Base-by-base conservation (phyloP, 1,284 basidiomycete species). In the Cryptococcus sp. region DNA sequence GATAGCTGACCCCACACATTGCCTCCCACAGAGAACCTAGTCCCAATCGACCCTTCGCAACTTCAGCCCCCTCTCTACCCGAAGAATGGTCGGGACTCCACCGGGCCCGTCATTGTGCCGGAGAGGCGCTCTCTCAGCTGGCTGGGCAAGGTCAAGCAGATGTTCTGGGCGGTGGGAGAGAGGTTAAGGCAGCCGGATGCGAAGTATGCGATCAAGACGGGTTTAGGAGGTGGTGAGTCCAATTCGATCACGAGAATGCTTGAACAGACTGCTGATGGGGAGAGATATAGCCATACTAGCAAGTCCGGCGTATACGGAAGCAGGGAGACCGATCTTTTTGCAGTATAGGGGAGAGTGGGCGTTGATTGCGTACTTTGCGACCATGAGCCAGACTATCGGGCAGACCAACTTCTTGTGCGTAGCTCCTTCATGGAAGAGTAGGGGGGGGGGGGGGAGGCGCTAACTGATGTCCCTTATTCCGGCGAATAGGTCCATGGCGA, bases 291-390 rank as follows among this genome's bases (percentile, higher is more conserved):
- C 89, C 0, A 78, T 94, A 20, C 79, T 96, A 2, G 88, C 92
- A 1, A 82, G 86, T 1, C 91, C 91, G 1, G 91, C 91, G 0
- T 96, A 93, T 72, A 87, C 90, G 54, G 86, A 90, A 56, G 65
- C 76, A 12, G 92, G 89, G 1, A 79, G 91, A 24, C 86, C 86
- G 2, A 78, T 85, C 5, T 98, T 96, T 70, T 79, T 89, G 36
- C 83, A 72, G 53, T 93, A 87, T 68, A 83, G 86, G 67, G 92
- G 92, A 40, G 91, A 97, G 74, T 98, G 94, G 94, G 92, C 92
- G 1, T 77, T 98, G 66, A 90, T 98, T 52, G 92, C 91, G 44
- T 92, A 87, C 73, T 91, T 95, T 66, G 85, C 89, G 15, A 89
- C 93, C 6, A 88, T 94, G 72, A 91, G 87, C 37, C 91, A 89